These are phyloP conservation scores for Edaphochlamys debaryana DNA, from an alignment of 139 green algal species.

Conservation along the genomic window DNA sequence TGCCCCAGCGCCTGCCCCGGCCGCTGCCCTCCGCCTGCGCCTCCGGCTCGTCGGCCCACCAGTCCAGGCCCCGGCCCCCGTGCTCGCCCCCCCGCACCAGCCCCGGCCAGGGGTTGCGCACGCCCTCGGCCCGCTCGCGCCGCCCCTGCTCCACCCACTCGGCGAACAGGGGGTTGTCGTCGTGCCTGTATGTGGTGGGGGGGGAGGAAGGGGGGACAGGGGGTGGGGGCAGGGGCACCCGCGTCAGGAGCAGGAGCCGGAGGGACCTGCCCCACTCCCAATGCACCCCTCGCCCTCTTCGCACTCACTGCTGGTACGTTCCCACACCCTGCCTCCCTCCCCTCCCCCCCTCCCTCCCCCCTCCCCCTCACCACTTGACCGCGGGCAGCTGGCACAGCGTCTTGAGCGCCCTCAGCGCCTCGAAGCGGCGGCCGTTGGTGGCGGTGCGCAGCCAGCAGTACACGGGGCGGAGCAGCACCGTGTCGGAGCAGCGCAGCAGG, in stretches of 20 bases:
- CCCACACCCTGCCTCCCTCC: too few species aligned
- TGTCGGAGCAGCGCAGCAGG: constrained; percentile 14
- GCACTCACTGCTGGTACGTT: too few species aligned
- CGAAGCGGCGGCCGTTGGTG: constrained; percentile 7
- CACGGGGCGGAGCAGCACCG: constrained; percentile 5
- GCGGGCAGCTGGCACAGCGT: too few species aligned
- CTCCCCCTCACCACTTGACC: too few species aligned
- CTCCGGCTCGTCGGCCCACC: too few species aligned
- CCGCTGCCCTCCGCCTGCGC: neutral
- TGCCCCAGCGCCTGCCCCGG: neutral
- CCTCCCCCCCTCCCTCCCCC: too few species aligned
- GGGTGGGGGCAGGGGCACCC: neutral
- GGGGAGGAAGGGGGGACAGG: neutral
- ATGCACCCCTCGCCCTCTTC: neutral
- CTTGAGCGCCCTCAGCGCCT: neutral
- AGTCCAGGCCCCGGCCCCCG: too few species aligned
- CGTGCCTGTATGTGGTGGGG: neutral
- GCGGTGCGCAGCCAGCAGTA: constrained; percentile 16
- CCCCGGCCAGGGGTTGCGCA: neutral
- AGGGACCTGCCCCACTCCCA: too few species aligned
- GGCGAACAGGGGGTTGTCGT: neutral
- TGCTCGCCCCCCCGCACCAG: too few species aligned
- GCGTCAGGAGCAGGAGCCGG: too few species aligned
- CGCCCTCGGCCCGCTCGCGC: neutral
- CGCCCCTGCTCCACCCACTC: neutral